Conservation (phyloP, 352 stramenopile genomes). For the Pythium aquatile region DNA sequence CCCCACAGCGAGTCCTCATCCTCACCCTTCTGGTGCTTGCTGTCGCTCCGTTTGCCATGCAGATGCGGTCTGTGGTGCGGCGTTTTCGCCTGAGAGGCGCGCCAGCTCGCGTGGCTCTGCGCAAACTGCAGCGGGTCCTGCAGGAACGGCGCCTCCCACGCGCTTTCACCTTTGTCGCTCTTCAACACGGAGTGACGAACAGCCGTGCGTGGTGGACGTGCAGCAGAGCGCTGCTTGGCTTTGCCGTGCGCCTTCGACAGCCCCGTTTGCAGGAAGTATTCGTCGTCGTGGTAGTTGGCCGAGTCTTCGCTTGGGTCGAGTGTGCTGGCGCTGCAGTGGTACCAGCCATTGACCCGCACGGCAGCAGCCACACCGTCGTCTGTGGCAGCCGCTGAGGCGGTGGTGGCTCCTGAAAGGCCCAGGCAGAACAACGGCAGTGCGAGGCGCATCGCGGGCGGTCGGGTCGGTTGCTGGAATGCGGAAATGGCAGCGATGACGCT, state of each 20-base stretch:
- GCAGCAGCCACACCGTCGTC: background rate
- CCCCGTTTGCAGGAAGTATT: slow-evolving; percentile 8
- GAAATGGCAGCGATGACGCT: background rate
- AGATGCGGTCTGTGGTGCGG: background rate
- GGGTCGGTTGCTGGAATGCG: background rate
- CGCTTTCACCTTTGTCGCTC: slow-evolving; percentile 52
- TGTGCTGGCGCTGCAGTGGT: slow-evolving; percentile 32
- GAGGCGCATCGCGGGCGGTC: slow-evolving; percentile 1
- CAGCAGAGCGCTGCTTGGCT: slow-evolving; percentile 20
- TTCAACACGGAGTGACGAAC: slow-evolving; percentile 32
- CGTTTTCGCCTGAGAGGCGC: background rate
- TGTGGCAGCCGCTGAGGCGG: background rate
- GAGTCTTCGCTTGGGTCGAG: slow-evolving; percentile 24
- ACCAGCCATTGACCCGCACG: slow-evolving; percentile 37
- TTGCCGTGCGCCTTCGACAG: background rate
- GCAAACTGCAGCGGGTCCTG: slow-evolving; percentile 15
- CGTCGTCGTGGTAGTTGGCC: slow-evolving; percentile 13
- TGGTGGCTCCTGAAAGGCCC: slow-evolving; percentile 1
- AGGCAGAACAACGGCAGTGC: slow-evolving; percentile 5
- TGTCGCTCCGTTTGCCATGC: background rate
- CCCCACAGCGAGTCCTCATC: background rate
- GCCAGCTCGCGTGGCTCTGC: slow-evolving; percentile 15
- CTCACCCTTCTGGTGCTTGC: background rate
- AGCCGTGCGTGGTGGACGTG: slow-evolving; percentile 32
- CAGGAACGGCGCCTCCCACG: slow-evolving; percentile 20